These are phyloP conservation scores for Fistulinella prunicolor DNA, from an alignment of 768 basidiomycete species.

Conservation along the genomic window DNA sequence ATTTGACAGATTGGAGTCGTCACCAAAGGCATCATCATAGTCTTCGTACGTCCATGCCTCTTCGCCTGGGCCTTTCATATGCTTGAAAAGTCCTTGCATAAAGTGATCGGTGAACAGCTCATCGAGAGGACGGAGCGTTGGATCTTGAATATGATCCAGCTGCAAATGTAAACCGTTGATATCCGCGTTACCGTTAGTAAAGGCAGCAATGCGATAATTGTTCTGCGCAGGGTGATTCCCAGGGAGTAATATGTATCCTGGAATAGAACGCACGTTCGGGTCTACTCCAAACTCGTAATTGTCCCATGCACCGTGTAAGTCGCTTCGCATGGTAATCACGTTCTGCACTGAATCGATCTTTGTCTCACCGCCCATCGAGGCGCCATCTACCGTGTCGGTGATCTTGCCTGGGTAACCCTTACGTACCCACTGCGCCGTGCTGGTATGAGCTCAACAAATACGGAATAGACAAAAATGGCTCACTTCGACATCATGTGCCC, in stretches of 20 bases:
- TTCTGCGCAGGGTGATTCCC: conserved; percentile 17
- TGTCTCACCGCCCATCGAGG: background rate
- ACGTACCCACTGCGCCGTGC: conserved; percentile 14
- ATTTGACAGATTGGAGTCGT: background rate
- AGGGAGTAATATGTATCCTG: background rate
- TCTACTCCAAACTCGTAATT: conserved; percentile 28
- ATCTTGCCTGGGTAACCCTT: conserved; percentile 18
- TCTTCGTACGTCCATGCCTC: conserved; percentile 26
- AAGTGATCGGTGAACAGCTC: conserved; percentile 34
- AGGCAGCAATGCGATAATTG: conserved; percentile 30
- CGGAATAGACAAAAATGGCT: background rate
- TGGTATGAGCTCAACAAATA: background rate
- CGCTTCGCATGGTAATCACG: conserved; percentile 25
- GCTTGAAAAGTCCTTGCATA: conserved; percentile 31
- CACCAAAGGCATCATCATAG: conserved; percentile 3
- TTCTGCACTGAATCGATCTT: conserved; percentile 29
- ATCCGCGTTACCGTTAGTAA: conserved; percentile 26
- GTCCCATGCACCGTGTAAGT: conserved; percentile 25
- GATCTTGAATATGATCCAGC: conserved; percentile 31
- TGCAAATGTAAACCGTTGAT: conserved; percentile 25
- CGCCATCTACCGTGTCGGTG: conserved; percentile 17
- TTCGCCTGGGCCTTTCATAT: conserved; percentile 35
- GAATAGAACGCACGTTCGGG: conserved; percentile 19
- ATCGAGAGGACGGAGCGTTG: conserved; percentile 31
- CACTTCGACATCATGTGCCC: conserved; percentile 25